These are phyloP conservation scores for Solanum paucissectum DNA, from an alignment of 257 asterid species.

Conservation along the genomic window DNA sequence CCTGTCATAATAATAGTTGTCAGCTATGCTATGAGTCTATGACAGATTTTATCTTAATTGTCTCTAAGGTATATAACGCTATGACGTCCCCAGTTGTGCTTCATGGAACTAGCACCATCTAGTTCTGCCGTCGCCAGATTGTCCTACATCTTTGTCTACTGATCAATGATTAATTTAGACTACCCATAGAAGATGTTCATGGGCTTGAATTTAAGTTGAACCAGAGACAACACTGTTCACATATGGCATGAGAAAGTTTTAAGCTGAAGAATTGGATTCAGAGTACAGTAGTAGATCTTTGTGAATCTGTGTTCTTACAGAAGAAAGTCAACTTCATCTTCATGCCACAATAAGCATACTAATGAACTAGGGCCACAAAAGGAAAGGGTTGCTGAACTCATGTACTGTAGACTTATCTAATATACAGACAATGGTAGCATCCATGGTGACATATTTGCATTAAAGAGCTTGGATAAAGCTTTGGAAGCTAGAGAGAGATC, in stretches of 20 bases:
- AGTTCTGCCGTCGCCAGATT: not conserved
- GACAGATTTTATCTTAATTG: not conserved
- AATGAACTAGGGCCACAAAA: not conserved
- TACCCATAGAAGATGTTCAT: not conserved
- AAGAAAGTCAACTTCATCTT: not conserved
- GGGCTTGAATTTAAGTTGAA: not conserved
- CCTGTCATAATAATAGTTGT: not conserved
- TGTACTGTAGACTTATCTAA: not conserved
- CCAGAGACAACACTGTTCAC: not conserved
- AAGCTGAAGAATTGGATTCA: not conserved
- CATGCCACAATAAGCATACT: not conserved
- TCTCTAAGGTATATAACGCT: not conserved
- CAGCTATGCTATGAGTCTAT: not conserved
- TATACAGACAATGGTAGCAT: not conserved
- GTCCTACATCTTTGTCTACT: not conserved
- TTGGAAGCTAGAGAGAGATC: not conserved
- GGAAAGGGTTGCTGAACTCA: not conserved
- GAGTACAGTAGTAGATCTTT: not conserved
- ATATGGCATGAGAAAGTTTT: not conserved
- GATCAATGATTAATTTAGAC: not conserved
- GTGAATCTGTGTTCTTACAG: not conserved
- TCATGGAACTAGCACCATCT: not conserved
- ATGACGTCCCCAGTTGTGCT: not conserved
- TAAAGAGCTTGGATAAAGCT: not conserved
- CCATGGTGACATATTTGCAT: not conserved